A percentile compares a stretch with the other conserved stretches of the same genome.
phyloP scores from a whole-genome alignment of 2,329 filamentous ascomycete species.

The Aquanectria penicillioides region DNA sequence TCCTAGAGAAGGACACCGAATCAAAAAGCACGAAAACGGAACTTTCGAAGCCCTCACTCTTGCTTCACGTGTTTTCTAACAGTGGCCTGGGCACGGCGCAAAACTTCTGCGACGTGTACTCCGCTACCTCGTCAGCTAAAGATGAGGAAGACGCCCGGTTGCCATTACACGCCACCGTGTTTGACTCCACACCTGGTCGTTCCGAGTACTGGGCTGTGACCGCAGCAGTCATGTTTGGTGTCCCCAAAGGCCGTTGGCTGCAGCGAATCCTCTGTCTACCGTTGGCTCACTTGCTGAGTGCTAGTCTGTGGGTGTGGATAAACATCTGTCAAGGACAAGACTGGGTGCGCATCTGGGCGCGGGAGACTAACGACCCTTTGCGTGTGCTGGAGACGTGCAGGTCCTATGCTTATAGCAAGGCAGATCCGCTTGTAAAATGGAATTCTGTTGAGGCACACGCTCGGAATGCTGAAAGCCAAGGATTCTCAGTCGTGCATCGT shows the following conservation, averaged over 20 bases:
- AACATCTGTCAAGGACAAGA: background rate
- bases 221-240: conserved; percentile 3
- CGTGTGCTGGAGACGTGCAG: background rate
- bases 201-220: conserved; percentile 3
- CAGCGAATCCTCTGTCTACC: background rate
- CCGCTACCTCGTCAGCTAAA: background rate
- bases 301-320: background rate
- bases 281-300: background rate
- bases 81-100: conserved; percentile 3
- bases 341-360: background rate
- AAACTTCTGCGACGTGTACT: conserved; percentile 9
- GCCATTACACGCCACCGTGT: background rate
- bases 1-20: background rate
- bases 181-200: conserved; percentile 2
- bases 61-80: conserved; percentile 12
- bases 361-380: background rate
- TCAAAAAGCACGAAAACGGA: background rate
- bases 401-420: conserved; percentile 4
- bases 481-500: background rate
- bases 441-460: background rate
- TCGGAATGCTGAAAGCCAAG: background rate
- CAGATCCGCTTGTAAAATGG: background rate
- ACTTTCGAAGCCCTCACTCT: background rate
- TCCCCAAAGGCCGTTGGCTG: background rate
- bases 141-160: background rate